These are phyloP conservation scores for Fusarium multiceps DNA, from an alignment of 2,329 filamentous ascomycete genomes.

Conservation along the genomic window DNA sequence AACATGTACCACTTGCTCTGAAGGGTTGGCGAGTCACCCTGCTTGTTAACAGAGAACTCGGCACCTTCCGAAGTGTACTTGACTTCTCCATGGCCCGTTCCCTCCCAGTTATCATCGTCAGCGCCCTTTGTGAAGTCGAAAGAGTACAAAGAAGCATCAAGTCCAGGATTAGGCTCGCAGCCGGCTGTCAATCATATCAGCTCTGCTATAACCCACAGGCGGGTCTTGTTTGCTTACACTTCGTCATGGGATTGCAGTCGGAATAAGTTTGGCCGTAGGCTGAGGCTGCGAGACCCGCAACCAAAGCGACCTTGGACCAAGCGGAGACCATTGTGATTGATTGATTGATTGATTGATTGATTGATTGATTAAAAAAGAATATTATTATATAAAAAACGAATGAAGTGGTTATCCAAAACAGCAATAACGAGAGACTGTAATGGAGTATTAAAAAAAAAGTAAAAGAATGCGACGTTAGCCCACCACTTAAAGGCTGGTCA, in stretches of 20 bases:
- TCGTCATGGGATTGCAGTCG: conserved; percentile 36
- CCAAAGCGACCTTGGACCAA: conserved; percentile 14
- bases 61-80: conserved; percentile 36
- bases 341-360: background rate
- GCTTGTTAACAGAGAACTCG: conserved; percentile 66
- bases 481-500: conserved; percentile 1
- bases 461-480: conserved; percentile 19
- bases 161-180: conserved; percentile 25
- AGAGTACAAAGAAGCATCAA: conserved; percentile 31
- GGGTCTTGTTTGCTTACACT: conserved; percentile 19
- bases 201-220: background rate
- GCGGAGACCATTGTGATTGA: conserved; percentile 11
- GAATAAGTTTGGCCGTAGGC: conserved; percentile 31
- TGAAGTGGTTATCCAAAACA: background rate
- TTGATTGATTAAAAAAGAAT: background rate
- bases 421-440: conserved; percentile 13
- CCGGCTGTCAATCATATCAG: conserved; percentile 6
- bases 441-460: background rate
- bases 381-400: conserved; percentile 9
- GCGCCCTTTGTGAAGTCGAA: conserved; percentile 39
- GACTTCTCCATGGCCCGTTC: conserved; percentile 31
- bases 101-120: conserved; percentile 38
- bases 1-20: conserved; percentile 82
- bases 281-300: conserved; percentile 29
- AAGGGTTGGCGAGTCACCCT: conserved; percentile 70